Percentiles rank a stretch among this genome's conserved stretches.
phyloP scores from a whole-genome alignment of 768 basidiomycete genomes.

The Boletus tylopilopsis region DNA sequence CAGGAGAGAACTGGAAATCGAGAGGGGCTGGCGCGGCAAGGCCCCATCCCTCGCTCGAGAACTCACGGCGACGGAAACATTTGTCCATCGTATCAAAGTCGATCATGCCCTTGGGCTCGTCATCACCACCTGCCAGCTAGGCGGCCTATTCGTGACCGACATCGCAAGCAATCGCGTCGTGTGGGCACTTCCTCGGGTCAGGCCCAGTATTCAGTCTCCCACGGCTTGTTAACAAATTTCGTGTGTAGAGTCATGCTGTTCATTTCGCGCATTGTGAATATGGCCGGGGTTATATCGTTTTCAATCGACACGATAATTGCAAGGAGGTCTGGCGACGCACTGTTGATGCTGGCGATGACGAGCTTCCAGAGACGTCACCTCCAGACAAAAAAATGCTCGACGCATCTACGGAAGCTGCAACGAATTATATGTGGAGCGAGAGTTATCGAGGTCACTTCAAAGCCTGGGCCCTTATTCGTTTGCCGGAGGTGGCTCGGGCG shows the following conservation, averaged over 20 bases:
- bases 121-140: conserved; percentile 51
- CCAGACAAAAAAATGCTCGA: conserved; percentile 32
- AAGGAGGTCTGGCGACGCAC: conserved; percentile 72
- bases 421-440: conserved; percentile 7
- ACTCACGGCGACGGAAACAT: conserved; percentile 32
- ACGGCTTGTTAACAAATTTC: background rate
- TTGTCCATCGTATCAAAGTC: conserved; percentile 73
- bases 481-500: conserved; percentile 45
- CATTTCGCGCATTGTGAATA: conserved; percentile 70
- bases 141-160: conserved; percentile 59
- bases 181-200: conserved; percentile 62
- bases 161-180: conserved; percentile 44
- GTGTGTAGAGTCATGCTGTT: conserved; percentile 9
- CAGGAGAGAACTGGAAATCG: conserved; percentile 40
- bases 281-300: conserved; percentile 63
- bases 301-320: conserved; percentile 51
- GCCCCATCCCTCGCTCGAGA: conserved; percentile 38
- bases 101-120: conserved; percentile 60
- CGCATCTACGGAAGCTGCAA: conserved; percentile 21
- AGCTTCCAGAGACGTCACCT: conserved; percentile 22
- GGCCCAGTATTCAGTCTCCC: conserved; percentile 15
- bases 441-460: conserved; percentile 48
- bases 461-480: conserved; percentile 55
- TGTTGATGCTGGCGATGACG: conserved; percentile 29
- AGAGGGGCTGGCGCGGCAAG: conserved; percentile 53